Conservation (phyloP, 371 early-diverging fungal species). For the Encephalitozoon intestinalis region DNA sequence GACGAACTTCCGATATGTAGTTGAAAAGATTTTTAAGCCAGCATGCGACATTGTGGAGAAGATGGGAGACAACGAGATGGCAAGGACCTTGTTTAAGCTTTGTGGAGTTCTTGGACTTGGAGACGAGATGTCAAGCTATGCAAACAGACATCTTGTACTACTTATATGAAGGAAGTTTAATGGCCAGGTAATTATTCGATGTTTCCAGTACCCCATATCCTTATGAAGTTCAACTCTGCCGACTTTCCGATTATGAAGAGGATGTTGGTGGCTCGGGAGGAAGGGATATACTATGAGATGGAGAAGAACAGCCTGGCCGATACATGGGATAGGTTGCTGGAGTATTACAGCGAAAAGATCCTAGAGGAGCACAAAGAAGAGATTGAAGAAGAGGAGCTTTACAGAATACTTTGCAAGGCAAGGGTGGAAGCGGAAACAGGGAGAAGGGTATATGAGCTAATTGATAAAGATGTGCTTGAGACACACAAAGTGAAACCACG, state of each 20-base stretch:
- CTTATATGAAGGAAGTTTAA: constrained; percentile 43
- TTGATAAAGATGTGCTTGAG: background rate
- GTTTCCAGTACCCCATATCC: background rate
- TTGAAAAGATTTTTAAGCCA: constrained; percentile 42
- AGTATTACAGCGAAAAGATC: background rate
- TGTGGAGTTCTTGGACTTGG: constrained; percentile 42
- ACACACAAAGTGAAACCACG: background rate
- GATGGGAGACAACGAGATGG: constrained; percentile 32
- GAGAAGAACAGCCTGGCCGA: constrained; percentile 10
- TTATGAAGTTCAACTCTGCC: background rate
- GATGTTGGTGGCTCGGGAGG: background rate
- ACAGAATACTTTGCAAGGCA: background rate
- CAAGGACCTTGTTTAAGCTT: constrained; percentile 37
- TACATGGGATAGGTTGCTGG: background rate
- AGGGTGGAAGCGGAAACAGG: background rate
- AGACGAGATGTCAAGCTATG: constrained; percentile 24
- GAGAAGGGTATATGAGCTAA: background rate
- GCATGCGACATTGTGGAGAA: constrained; percentile 33
- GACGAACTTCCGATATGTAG: constrained; percentile 16
- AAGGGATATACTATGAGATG: background rate
- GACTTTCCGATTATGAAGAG: constrained; percentile 5
- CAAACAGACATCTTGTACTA: constrained; percentile 38
- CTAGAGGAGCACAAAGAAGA: background rate
- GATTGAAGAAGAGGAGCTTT: background rate
- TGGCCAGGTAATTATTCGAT: background rate